A percentile compares a stretch with the other conserved stretches of the same genome.
These are phyloP conservation scores for Phytophthora vignae DNA, from an alignment of 352 stramenopile species.

Conservation along the genomic window DNA sequence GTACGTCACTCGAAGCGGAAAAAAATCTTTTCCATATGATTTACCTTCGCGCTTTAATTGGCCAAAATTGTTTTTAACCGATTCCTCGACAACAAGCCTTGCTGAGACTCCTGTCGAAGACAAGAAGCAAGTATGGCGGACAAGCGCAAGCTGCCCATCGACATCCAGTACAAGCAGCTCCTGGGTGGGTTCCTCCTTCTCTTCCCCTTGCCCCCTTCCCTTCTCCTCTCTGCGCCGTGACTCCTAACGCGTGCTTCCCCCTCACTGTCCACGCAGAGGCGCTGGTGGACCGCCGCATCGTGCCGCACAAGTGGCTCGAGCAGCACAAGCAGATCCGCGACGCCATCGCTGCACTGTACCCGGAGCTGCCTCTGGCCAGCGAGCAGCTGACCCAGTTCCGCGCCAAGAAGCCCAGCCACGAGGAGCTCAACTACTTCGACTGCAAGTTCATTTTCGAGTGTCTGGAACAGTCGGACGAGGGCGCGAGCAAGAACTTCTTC, in stretches of 20 bases:
- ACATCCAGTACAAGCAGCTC: constrained; percentile 85
- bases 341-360: constrained; percentile 59
- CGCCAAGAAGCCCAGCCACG: constrained; percentile 54
- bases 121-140: constrained; percentile 52
- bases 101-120: neutral
- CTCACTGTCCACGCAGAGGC: constrained; percentile 45
- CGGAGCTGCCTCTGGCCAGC: constrained; percentile 53
- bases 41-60: constrained; percentile 20
- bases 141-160: constrained; percentile 71
- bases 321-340: constrained; percentile 71
- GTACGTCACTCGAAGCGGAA: constrained; percentile 13
- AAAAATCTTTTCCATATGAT: neutral
- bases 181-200: constrained; percentile 45
- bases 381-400: constrained; percentile 58
- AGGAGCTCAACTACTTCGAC: constrained; percentile 81
- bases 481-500: constrained; percentile 76
- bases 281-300: constrained; percentile 76
- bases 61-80: constrained; percentile 9
- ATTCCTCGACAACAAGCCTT: neutral
- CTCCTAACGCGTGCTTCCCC: constrained; percentile 1
- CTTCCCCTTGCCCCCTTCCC: neutral
- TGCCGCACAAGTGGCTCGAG: constrained; percentile 77
- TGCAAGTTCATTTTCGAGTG: constrained; percentile 72
- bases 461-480: constrained; percentile 71
- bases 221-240: neutral